Percentiles rank a stretch among this genome's conserved stretches.
These are phyloP conservation scores for Petrea volubilis DNA, from an alignment of 257 asterid species.

Conservation along the genomic window DNA sequence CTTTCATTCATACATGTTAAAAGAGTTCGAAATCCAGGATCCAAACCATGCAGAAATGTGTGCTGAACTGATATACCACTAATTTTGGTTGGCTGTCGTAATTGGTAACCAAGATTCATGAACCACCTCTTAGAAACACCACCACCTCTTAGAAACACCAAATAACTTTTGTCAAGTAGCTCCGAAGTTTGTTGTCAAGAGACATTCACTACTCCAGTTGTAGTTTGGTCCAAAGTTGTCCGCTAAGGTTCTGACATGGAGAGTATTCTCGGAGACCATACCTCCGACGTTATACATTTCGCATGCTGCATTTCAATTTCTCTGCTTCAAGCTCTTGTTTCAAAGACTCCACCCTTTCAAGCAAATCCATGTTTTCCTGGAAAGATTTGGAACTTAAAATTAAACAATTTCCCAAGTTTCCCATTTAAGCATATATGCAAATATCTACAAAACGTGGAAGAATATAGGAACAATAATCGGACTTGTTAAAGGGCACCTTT, in stretches of 20 bases:
- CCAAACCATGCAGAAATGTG: background rate
- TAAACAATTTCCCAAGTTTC: background rate
- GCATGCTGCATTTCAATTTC: constrained; percentile 64
- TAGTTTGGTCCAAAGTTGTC: background rate
- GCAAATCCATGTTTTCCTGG: constrained; percentile 88
- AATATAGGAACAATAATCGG: background rate
- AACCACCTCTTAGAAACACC: too few species aligned
- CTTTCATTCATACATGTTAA: background rate
- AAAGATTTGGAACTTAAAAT: constrained; percentile 11
- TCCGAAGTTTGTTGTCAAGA: background rate
- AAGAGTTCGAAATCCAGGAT: background rate
- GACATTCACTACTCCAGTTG: background rate
- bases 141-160: background rate
- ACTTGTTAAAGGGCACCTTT: constrained; percentile 49
- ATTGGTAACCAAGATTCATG: background rate
- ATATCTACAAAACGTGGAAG: background rate
- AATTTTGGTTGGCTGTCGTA: background rate
- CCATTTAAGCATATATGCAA: background rate
- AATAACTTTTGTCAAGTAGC: background rate
- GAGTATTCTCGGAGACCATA: background rate
- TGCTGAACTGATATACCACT: background rate
- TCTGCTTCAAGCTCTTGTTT: constrained; percentile 86
- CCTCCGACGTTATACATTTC: constrained; percentile 27
- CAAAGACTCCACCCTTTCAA: constrained; percentile 67
- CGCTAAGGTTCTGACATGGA: background rate